Percentiles rank a stretch among this genome's conserved stretches.
These are phyloP conservation scores for Phaeoacremonium minimum DNA, from an alignment of 2,329 filamentous ascomycete species.

Conservation along the genomic window DNA sequence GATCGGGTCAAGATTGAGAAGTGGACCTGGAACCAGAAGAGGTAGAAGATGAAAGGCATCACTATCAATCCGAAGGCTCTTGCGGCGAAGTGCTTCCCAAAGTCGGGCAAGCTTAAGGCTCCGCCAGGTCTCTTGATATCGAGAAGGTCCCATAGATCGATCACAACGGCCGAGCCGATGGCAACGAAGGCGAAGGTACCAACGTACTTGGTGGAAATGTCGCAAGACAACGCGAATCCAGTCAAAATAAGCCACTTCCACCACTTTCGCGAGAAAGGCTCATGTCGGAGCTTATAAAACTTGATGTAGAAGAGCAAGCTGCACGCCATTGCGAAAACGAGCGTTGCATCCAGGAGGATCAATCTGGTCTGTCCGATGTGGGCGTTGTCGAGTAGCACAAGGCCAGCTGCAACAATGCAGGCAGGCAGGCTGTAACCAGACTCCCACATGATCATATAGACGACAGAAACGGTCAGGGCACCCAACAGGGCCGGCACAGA, in stretches of 20 bases:
- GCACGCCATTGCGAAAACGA: slow-evolving; percentile 94
- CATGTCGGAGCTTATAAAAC: slow-evolving; percentile 93
- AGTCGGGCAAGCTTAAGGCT: slow-evolving; percentile 72
- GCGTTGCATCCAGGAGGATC: slow-evolving; percentile 89
- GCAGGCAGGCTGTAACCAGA: slow-evolving; percentile 95
- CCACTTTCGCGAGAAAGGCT: slow-evolving; percentile 91
- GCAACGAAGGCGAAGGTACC: slow-evolving; percentile 96
- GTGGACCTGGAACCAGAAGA: slow-evolving; percentile 99
- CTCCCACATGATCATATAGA: slow-evolving; percentile 99
- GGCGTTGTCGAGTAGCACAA: slow-evolving; percentile 94
- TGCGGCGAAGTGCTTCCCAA: slow-evolving; percentile 85
- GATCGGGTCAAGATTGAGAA: slow-evolving; percentile 85
- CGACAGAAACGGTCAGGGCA: slow-evolving; percentile 86
- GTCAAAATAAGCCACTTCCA: slow-evolving; percentile 99
- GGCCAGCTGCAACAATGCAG: slow-evolving; percentile 76
- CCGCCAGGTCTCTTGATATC: slow-evolving; percentile 83
- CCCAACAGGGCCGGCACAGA: slow-evolving; percentile 89
- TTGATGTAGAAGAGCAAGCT: slow-evolving; percentile 92
- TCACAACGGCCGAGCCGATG: slow-evolving; percentile 86
- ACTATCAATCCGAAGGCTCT: slow-evolving; percentile 82
- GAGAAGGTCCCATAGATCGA: slow-evolving; percentile 93
- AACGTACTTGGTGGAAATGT: slow-evolving; percentile 98
- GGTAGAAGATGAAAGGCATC: slow-evolving; percentile 93
- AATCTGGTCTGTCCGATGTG: slow-evolving; percentile 95
- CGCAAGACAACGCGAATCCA: slow-evolving; percentile 89